phyloP scores from a whole-genome alignment of 2,329 filamentous ascomycete species.

The Exophiala sideris region DNA sequence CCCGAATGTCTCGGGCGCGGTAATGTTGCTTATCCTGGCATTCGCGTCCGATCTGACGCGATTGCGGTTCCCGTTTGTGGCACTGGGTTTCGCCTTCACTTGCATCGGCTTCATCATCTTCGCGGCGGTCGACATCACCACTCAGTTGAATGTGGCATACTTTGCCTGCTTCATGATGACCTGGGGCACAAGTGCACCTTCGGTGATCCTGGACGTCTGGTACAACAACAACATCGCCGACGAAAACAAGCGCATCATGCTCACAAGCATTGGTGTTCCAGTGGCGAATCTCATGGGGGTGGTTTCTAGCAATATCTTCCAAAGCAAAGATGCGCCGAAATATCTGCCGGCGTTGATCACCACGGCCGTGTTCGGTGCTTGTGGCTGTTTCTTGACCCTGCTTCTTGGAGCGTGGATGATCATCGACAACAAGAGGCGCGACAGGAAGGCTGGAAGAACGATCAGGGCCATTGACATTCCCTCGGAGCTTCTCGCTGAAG shows the following conservation, averaged over 20 bases:
- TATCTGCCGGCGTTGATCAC: conserved; percentile 65
- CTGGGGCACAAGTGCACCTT: conserved; percentile 72
- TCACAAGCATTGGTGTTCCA: conserved; percentile 71
- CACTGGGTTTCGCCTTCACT: conserved; percentile 68
- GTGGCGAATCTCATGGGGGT: conserved; percentile 74
- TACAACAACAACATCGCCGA: conserved; percentile 83
- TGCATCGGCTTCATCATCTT: conserved; percentile 78
- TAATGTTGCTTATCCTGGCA: conserved; percentile 31
- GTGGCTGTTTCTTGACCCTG: conserved; percentile 54
- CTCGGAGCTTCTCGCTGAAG: conserved; percentile 49
- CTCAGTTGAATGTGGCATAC: conserved; percentile 64
- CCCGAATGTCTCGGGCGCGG: conserved; percentile 70
- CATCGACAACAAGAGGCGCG: conserved; percentile 60
- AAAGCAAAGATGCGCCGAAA: conserved; percentile 61
- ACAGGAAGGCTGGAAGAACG: conserved; percentile 54
- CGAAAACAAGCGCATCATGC: conserved; percentile 66
- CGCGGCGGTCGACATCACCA: conserved; percentile 61
- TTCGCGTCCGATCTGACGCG: conserved; percentile 38
- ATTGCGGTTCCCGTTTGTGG: conserved; percentile 69
- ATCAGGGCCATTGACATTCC: conserved; percentile 57
- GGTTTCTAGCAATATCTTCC: conserved; percentile 65
- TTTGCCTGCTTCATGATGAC: conserved; percentile 80
- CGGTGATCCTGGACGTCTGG: conserved; percentile 66
- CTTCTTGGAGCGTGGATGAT: conserved; percentile 63
- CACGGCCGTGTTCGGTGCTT: conserved; percentile 61